Base-by-base conservation (phyloP, 768 basidiomycete species). In the Kwoniella dejecticola region DNA sequence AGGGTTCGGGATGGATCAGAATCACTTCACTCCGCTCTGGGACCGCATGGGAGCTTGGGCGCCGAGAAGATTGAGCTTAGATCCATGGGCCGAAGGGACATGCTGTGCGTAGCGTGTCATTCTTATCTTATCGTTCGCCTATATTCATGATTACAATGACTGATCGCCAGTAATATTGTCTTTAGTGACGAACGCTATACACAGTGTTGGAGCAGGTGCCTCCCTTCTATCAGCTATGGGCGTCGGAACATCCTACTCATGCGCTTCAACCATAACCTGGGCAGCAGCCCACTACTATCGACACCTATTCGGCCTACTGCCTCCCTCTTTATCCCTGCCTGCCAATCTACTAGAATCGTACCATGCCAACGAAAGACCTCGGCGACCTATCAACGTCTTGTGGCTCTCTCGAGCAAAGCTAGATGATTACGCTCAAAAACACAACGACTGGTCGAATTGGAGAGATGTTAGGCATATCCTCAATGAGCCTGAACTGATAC, bases 101-200 rank as follows among this genome's bases (percentile, higher is more conserved):
- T 77, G 75, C 52, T 56, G 75, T 74, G 49, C 47, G 75, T 72
- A n/a, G n/a, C n/a, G n/a, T n/a, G n/a, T n/a, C n/a, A n/a, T n/a
- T n/a, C n/a, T n/a, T n/a, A n/a, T n/a, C n/a, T n/a, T n/a, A n/a
- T n/a, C n/a, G 21, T 7, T 26, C 3, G 15, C 23, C 7, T 4
- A 17, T 45, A 33, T 17, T 7, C 26, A 21, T 27, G 21, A 47
- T 11, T 12, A 19, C n/a, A 15, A 8, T 21, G n/a, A 42, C 17
- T 19, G 17, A 42, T 42, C 41, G 29, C 33, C n/a, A n/a, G n/a
- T n/a, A n/a, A 48, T 36, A 31, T 29, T 31, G 11, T 15, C 10
- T 23, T 30, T 38, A 77, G 75, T 77, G 11, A 63, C 66, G 8
- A 67, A 72, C 41, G 62, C 69, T 13, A 77, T 77, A 29, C 76